phyloP scores from a whole-genome alignment of 192 early-diverging fungal species.

The Entomortierella chlamydospora region DNA sequence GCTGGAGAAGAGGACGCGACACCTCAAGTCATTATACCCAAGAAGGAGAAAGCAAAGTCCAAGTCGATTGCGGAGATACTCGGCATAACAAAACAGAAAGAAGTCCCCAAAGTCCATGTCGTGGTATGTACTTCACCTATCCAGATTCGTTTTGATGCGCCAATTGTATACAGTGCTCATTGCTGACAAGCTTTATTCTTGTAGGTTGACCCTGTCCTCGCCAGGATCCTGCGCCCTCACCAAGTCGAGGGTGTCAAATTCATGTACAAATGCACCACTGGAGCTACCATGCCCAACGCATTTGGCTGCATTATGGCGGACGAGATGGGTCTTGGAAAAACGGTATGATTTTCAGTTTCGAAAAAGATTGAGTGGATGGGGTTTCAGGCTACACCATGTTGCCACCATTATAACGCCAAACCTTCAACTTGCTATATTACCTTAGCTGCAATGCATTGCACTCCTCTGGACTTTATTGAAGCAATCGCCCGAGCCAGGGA shows the following conservation, averaged over 20 bases:
- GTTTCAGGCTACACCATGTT: no score
- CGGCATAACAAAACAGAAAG: slow-evolving; percentile 57
- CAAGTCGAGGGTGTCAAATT: slow-evolving; percentile 97
- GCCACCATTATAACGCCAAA: background rate
- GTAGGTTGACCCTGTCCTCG: slow-evolving; percentile 84
- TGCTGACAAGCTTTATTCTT: background rate
- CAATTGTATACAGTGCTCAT: no score
- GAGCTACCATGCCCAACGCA: slow-evolving; percentile 74
- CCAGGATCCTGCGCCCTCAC: slow-evolving; percentile 90
- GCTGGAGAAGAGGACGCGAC: slow-evolving; percentile 22
- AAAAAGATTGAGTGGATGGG: background rate
- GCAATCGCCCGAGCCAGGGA: slow-evolving; percentile 89
- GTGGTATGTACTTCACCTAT: slow-evolving; percentile 61
- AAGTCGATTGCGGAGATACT: slow-evolving; percentile 68
- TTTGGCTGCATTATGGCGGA: slow-evolving; percentile 99
- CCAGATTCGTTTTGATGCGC: no score
- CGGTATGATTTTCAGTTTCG: slow-evolving; percentile 56
- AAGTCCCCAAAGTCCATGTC: slow-evolving; percentile 70
- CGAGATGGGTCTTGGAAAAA: slow-evolving; percentile 95
- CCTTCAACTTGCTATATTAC: background rate
- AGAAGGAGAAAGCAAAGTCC: slow-evolving; percentile 59
- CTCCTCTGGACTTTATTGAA: slow-evolving; percentile 97
- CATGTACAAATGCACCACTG: slow-evolving; percentile 94
- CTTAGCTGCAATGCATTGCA: slow-evolving; percentile 87
- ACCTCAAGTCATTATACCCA: slow-evolving; percentile 54